Percentiles rank a stretch among this genome's conserved stretches.
Evolutionary conservation across 2,329 filamentous ascomycete genomes (phyloP).

Genomic region (Trichoderma sp.): DNA sequence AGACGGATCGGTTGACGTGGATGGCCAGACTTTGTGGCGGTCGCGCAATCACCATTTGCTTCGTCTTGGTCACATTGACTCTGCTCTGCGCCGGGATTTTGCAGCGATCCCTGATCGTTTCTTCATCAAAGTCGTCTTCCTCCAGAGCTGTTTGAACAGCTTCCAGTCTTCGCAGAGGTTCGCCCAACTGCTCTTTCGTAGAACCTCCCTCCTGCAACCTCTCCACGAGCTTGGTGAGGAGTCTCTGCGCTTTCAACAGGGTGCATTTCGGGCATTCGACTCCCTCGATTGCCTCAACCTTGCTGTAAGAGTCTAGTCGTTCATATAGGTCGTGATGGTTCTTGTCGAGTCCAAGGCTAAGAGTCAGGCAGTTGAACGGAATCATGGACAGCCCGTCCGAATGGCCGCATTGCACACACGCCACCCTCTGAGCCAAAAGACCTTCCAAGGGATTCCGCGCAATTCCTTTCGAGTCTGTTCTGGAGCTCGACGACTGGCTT

Average conservation of each 20-base stretch:
- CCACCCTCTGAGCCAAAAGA: slow-evolving; percentile 81
- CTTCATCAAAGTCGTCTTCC: slow-evolving; percentile 76
- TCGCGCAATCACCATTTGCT: slow-evolving; percentile 82
- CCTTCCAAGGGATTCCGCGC: slow-evolving; percentile 82
- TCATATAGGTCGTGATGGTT: slow-evolving; percentile 71
- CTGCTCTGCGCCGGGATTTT: slow-evolving; percentile 67
- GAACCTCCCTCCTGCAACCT: slow-evolving; percentile 37
- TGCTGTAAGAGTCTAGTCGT: slow-evolving; percentile 80
- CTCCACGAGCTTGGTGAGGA: slow-evolving; percentile 51
- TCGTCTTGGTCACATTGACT: slow-evolving; percentile 79
- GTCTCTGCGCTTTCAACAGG: slow-evolving; percentile 58
- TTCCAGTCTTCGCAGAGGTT: slow-evolving; percentile 58
- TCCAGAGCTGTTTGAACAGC: slow-evolving; percentile 71
- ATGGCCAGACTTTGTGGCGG: slow-evolving; percentile 79
- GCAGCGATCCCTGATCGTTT: slow-evolving; percentile 63
- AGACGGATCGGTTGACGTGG: slow-evolving; percentile 90
- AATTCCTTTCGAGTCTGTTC: slow-evolving; percentile 39
- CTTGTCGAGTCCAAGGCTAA: slow-evolving; percentile 69
- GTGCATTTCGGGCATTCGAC: slow-evolving; percentile 94
- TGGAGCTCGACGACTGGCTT: slow-evolving; percentile 44
- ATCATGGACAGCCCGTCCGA: slow-evolving; percentile 88
- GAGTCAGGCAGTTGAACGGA: slow-evolving; percentile 89
- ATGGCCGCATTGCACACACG: slow-evolving; percentile 81
- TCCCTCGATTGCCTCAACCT: slow-evolving; percentile 80
- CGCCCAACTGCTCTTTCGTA: slow-evolving; percentile 53